A percentile compares a stretch with the other conserved stretches of the same genome.
Conservation (phyloP, 495 filamentous ascomycete genomes). For the Paragyromitra xinjiangensis region DNA sequence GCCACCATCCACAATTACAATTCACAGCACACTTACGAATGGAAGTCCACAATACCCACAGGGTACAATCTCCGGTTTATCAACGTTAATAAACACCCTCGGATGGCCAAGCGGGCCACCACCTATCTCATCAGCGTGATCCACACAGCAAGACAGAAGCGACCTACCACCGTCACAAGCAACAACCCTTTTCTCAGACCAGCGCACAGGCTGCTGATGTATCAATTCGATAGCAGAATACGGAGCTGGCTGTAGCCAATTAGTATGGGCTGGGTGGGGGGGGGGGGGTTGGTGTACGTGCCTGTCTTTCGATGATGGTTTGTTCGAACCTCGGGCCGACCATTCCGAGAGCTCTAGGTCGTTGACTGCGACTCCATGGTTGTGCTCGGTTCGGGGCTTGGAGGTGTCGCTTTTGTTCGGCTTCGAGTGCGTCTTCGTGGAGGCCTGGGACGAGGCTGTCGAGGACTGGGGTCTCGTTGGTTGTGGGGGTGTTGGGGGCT, state of each 20-base stretch:
- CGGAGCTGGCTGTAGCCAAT: constrained; percentile 83
- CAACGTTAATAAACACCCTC: constrained; percentile 93
- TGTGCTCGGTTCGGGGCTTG: constrained; percentile 88
- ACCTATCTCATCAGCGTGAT: constrained; percentile 56
- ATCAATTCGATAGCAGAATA: constrained; percentile 92
- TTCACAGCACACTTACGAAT: constrained; percentile 71
- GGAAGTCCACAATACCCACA: constrained; percentile 96
- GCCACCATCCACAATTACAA: neutral
- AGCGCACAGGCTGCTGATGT: constrained; percentile 92
- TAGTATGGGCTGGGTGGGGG: constrained; percentile 33
- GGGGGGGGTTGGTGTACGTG: neutral
- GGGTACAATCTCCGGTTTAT: constrained; percentile 89
- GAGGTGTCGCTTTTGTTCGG: constrained; percentile 67
- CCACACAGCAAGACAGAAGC: no score
- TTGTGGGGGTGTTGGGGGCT: constrained; percentile 67
- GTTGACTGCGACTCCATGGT: constrained; percentile 85
- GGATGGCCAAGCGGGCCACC: constrained; percentile 93
- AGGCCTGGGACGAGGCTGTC: constrained; percentile 56
- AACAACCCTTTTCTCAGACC: constrained; percentile 81
- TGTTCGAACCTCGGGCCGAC: constrained; percentile 94
- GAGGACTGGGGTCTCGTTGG: constrained; percentile 68
- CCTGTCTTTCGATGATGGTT: constrained; percentile 87
- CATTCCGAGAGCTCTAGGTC: constrained; percentile 82
- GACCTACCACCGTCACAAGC: constrained; percentile 79
- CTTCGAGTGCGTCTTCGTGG: constrained; percentile 69